phyloP scores from a whole-genome alignment of 2,329 filamentous ascomycete genomes.

The Colletotrichum sp. region DNA sequence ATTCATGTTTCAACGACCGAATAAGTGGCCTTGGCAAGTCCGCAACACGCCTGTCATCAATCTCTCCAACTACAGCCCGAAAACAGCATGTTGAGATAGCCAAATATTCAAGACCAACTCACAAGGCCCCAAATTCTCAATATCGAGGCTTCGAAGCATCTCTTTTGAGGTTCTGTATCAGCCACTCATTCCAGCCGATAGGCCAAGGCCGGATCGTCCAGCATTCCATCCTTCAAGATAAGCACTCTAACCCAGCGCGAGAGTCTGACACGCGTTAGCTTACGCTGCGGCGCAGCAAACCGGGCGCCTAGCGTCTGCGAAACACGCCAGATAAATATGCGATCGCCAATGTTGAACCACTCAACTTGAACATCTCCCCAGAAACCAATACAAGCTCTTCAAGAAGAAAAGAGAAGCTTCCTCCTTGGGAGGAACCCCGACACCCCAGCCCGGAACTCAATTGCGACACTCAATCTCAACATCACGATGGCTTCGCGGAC shows the following conservation, averaged over 20 bases:
- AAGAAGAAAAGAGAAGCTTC: background rate
- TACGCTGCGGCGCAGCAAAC: background rate
- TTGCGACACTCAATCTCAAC: background rate
- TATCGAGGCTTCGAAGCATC: background rate
- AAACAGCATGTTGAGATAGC: no score
- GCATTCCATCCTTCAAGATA: background rate
- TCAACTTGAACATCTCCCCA: background rate
- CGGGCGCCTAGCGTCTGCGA: background rate
- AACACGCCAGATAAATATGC: rapidly evolving
- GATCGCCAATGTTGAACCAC: background rate
- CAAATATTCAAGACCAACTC: background rate
- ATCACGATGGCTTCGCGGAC: background rate
- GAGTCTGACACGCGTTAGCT: background rate
- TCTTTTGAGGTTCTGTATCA: background rate
- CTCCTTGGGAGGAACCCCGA: background rate
- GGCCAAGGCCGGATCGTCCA: background rate
- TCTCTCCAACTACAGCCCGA: background rate
- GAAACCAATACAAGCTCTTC: background rate
- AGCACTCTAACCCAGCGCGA: background rate
- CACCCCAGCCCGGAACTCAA: background rate
- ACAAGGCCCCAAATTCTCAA: background rate
- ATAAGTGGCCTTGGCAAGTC: background rate
- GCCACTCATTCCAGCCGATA: background rate
- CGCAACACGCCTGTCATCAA: background rate
- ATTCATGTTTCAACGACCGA: background rate